These are phyloP conservation scores for Vanilla planifolia DNA, from an alignment of 106 monocot species.

Conservation along the genomic window DNA sequence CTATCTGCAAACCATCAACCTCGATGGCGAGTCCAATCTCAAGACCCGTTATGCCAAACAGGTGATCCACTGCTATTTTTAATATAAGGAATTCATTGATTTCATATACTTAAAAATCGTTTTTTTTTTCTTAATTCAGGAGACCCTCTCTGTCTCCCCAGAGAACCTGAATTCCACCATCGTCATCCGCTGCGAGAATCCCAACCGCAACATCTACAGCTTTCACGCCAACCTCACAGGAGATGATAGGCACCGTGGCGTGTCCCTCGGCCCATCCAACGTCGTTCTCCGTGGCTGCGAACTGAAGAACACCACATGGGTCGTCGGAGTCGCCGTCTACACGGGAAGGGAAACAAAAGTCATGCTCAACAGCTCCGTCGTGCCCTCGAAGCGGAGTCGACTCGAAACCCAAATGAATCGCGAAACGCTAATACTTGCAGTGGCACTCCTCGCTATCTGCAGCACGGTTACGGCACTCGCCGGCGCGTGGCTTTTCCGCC, in stretches of 20 bases:
- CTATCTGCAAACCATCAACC: constrained; percentile 86
- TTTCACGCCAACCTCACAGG: constrained; percentile 49
- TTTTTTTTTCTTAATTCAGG: too few species aligned
- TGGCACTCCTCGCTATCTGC: constrained; percentile 23
- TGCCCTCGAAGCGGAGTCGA: constrained; percentile 59
- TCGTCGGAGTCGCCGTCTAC: constrained; percentile 48
- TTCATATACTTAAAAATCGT: too few species aligned
- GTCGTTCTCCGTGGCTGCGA: constrained; percentile 53
- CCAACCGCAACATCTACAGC: constrained; percentile 66
- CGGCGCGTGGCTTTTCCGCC: constrained; percentile 26
- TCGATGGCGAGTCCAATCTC: constrained; percentile 96
- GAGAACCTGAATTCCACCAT: constrained; percentile 15
- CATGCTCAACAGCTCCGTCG: constrained; percentile 58
- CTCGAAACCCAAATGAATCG: constrained; percentile 55
- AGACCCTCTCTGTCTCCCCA: constrained; percentile 16
- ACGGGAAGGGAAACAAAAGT: constrained; percentile 62
- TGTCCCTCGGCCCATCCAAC: constrained; percentile 51
- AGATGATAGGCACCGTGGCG: constrained; percentile 22
- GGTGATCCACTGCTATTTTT: constrained; percentile 26
- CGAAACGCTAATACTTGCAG: constrained; percentile 30
- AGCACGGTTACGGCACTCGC: constrained; percentile 18
- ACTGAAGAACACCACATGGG: constrained; percentile 62
- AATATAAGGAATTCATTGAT: too few species aligned
- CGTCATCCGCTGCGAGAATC: constrained; percentile 45
- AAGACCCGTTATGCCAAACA: constrained; percentile 87